phyloP scores from a whole-genome alignment of 2,329 filamentous ascomycete species.

The Phialophora tarda region DNA sequence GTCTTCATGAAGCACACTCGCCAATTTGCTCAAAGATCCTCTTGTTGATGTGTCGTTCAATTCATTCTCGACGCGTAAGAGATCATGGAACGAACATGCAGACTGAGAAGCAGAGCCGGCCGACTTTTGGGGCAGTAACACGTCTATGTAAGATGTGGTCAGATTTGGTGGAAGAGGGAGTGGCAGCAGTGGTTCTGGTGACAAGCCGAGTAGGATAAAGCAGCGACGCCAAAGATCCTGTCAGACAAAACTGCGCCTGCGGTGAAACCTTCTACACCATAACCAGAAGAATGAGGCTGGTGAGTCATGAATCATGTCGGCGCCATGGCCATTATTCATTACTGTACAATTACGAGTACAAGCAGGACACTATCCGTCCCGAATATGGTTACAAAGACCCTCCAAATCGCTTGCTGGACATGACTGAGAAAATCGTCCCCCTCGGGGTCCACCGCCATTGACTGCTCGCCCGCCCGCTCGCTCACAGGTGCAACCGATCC shows the following conservation, averaged over 20 bases:
- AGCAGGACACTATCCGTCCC: background rate
- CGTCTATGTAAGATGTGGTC: background rate
- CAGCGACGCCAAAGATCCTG: too few species aligned
- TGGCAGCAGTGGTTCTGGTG: too few species aligned
- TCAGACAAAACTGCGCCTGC: too few species aligned
- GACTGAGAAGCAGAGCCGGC: background rate
- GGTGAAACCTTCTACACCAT: background rate
- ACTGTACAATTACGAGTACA: background rate
- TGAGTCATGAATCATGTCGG: background rate
- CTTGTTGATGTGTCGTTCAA: background rate
- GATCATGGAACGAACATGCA: background rate
- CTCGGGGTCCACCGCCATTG: background rate
- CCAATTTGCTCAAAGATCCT: background rate
- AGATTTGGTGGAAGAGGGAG: background rate
- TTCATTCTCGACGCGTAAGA: background rate
- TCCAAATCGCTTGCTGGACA: background rate
- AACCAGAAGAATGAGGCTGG: background rate
- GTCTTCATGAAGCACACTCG: background rate
- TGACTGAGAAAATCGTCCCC: background rate
- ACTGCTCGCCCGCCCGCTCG: background rate
- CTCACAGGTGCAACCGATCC: background rate
- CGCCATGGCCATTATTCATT: background rate
- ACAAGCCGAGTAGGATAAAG: background rate
- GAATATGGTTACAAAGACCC: background rate
- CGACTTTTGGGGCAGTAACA: background rate